Conservation (phyloP, 2,329 filamentous ascomycete species). For the Diaporthe sp. region DNA sequence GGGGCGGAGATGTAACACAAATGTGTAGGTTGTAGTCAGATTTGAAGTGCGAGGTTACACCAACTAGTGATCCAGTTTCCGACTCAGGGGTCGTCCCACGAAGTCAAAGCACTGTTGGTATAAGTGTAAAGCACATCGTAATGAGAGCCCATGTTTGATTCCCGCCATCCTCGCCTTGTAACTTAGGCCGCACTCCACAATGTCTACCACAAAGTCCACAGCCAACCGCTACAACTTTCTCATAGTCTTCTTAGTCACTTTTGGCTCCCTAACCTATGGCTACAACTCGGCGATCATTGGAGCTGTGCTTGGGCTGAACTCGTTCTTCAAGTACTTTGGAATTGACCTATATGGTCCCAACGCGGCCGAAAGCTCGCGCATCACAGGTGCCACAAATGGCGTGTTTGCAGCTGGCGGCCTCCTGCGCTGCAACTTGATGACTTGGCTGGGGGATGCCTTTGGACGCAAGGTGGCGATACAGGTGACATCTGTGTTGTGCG, state of each 20-base stretch:
- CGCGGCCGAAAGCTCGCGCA: constrained; percentile 22
- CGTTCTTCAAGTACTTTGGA: constrained; percentile 46
- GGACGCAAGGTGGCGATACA: constrained; percentile 44
- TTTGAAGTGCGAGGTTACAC: constrained; percentile 9
- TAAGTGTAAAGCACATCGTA: neutral
- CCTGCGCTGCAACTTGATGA: constrained; percentile 43
- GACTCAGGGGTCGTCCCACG: too few relatives aligned
- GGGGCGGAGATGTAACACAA: constrained; percentile 6
- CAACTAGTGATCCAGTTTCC: neutral
- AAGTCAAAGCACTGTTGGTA: neutral
- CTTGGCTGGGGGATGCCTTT: constrained; percentile 43
- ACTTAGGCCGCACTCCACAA: neutral
- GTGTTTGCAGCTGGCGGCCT: constrained; percentile 44
- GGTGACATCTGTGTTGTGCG: constrained; percentile 32
- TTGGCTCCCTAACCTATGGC: constrained; percentile 47
- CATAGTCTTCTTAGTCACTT: constrained; percentile 43
- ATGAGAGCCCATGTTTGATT: neutral
- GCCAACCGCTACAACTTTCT: constrained; percentile 39
- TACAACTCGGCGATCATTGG: constrained; percentile 46
- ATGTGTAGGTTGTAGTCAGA: neutral
- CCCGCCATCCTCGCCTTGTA: neutral
- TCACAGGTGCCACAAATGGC: constrained; percentile 41
- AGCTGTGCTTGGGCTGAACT: constrained; percentile 43
- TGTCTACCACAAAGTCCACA: neutral
- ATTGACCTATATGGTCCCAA: constrained; percentile 30